Evolutionary conservation across 2,329 filamentous ascomycete species (phyloP), one percentile per base, ranked within the genome.

Genomic region (Aspergillus tanneri): DNA sequence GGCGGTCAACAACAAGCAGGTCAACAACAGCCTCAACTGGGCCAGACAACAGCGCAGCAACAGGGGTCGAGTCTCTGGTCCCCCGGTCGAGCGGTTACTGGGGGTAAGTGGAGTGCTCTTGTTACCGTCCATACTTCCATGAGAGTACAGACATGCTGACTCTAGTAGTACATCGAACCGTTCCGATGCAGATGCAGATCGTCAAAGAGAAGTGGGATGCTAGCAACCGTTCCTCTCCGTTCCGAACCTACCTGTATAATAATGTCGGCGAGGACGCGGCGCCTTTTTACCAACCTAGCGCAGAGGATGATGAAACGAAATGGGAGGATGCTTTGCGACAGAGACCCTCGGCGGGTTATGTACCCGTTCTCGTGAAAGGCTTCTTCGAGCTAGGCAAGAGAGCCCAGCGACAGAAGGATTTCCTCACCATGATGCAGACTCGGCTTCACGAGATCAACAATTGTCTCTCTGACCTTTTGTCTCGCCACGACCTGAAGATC

Each of bases 401-500:
- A 38, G 76, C 83, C 32, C 72, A 78, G 53, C 74, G 75, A 47
- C 83, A 85, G 62, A 74, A 75, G 24, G 72, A 78, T 47, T 79
- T 79, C 42, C 73, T 85, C n/a, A 72, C 73, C 22, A 76, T 77
- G 57, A 75, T 84, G 60, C 79, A 81, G 53, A 72, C 72, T 36
- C 77, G 82, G 19, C 67, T 85, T 24, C 82, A 85, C 60, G 81
- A 86, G 64, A 85, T 86, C 70, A 84, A 85, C 66, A 79, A 79
- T 53, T 78, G 74, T 22, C 72, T 86, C n/a, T 75, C 75, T 2
- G 72, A 78, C 9, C 72, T 84, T 52, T 77, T 85, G 50, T 76
- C 80, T 36, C 76, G 77, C 27, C 83, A 86, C 58, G 80, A 84
- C 52, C 68, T 85, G 52, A 76, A 77, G 16, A 76, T 85, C 44